Conservation (phyloP, 2,329 filamentous ascomycete genomes). For the Colletotrichum caudatum region DNA sequence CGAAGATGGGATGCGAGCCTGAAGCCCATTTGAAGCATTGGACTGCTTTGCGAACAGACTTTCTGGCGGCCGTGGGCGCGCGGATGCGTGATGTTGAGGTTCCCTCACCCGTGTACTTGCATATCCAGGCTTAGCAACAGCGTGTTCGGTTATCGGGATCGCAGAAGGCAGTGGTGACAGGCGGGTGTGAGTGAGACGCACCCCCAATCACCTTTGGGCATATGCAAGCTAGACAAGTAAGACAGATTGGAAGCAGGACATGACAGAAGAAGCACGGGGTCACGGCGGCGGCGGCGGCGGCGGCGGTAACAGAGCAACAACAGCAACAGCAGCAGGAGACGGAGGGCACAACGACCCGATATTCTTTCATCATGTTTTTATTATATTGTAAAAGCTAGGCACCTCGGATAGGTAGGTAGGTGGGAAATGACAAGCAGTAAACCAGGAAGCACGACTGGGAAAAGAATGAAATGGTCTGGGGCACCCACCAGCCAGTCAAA, state of each 20-base stretch:
- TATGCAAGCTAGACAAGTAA: conserved; percentile 2
- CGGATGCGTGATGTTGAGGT: conserved; percentile 27
- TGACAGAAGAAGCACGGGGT: conserved; percentile 8
- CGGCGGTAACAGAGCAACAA: background rate
- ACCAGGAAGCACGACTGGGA: conserved; percentile 22
- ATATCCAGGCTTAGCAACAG: conserved; percentile 18
- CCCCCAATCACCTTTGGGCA: conserved; percentile 1
- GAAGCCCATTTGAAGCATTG: conserved; percentile 32
- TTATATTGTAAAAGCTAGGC: background rate
- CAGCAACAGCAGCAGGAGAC: conserved; percentile 1
- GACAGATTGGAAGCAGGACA: conserved; percentile 9
- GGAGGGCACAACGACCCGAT: conserved; percentile 29
- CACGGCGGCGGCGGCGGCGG: conserved; percentile 10
- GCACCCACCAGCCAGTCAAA: conserved; percentile 35
- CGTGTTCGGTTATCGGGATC: background rate
- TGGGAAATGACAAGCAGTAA: conserved; percentile 36
- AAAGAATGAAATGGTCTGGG: conserved; percentile 35
- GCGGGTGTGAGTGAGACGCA: conserved; percentile 7
- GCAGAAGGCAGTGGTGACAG: background rate
- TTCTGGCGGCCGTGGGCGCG: conserved; percentile 34
- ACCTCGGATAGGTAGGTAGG: background rate
- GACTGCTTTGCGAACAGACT: conserved; percentile 18
- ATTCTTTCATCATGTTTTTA: background rate
- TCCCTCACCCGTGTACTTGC: conserved; percentile 21
- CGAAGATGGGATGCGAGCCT: conserved; percentile 37